Evolutionary conservation across 2,329 filamentous ascomycete genomes (phyloP).

Genomic region (Aspergillus piperis): DNA sequence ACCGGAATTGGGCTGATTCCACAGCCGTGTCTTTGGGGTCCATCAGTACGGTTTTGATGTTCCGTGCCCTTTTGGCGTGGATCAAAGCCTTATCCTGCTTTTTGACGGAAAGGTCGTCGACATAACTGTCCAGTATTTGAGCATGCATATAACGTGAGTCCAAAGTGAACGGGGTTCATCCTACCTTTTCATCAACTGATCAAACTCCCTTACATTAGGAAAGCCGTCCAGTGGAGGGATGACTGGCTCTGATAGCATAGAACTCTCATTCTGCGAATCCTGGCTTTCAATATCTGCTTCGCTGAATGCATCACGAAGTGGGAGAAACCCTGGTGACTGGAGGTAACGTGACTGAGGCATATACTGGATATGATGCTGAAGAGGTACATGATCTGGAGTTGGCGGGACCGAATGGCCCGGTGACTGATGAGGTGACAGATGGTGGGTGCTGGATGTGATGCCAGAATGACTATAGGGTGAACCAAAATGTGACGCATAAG

Average conservation of each 20-base stretch:
- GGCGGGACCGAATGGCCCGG: constrained; percentile 36
- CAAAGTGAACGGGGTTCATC: background rate
- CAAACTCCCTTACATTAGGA: constrained; percentile 49
- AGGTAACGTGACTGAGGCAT: constrained; percentile 35
- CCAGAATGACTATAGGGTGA: constrained; percentile 38
- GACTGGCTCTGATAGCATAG: constrained; percentile 48
- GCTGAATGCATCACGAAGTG: constrained; percentile 37
- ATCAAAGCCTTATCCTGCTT: constrained; percentile 57
- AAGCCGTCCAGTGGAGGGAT: constrained; percentile 47
- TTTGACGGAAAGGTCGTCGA: constrained; percentile 52
- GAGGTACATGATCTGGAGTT: constrained; percentile 35
- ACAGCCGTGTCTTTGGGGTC: constrained; percentile 54
- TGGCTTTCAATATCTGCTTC: constrained; percentile 47
- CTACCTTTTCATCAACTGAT: constrained; percentile 48
- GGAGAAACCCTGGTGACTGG: constrained; percentile 35
- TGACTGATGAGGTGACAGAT: constrained; percentile 32
- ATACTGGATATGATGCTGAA: constrained; percentile 37
- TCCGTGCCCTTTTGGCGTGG: constrained; percentile 49
- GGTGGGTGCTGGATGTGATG: constrained; percentile 33
- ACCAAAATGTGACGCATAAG: constrained; percentile 41
- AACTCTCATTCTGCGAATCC: constrained; percentile 46
- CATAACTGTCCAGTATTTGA: constrained; percentile 41
- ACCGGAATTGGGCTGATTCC: constrained; percentile 55
- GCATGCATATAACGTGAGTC: constrained; percentile 5
- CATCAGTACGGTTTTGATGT: constrained; percentile 50